Percentiles rank a stretch among this genome's conserved stretches.
These are phyloP conservation scores for Cucumis hystrix DNA, from an alignment of 306 rosid genomes.

Conservation along the genomic window DNA sequence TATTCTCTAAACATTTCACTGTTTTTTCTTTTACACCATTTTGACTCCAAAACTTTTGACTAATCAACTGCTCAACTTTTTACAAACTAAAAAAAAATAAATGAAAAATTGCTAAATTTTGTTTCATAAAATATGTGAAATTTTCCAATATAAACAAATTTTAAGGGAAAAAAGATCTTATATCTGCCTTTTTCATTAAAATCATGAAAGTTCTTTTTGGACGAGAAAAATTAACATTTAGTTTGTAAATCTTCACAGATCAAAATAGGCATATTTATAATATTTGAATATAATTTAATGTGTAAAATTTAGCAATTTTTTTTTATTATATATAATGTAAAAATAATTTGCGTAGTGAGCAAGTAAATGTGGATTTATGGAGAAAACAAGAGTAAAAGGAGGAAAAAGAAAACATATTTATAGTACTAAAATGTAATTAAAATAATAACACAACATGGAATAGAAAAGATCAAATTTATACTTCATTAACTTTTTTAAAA, in stretches of 20 bases:
- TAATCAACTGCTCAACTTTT: background rate
- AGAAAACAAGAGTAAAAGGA: background rate
- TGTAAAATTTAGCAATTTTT: too few species aligned
- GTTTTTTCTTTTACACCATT: background rate
- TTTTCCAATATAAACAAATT: too few species aligned
- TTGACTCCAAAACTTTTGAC: background rate
- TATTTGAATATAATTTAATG: background rate
- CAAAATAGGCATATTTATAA: background rate
- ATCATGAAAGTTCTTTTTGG: background rate
- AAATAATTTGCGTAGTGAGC: background rate
- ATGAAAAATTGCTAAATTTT: too few species aligned
- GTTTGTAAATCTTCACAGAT: too few species aligned
- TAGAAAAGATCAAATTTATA: too few species aligned
- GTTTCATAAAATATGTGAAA: too few species aligned
- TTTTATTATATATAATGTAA: too few species aligned
- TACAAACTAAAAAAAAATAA: too few species aligned
- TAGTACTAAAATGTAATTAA: background rate
- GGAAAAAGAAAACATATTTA: background rate
- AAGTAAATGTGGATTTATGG: background rate
- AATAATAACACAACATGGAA: background rate
- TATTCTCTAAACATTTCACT: background rate
- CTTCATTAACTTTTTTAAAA: too few species aligned
- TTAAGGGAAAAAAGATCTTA: too few species aligned
- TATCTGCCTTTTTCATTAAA: background rate
- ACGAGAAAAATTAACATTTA: background rate